These are phyloP conservation scores for Paramarasmius palmivorus DNA, from an alignment of 1,284 basidiomycete species.

Conservation along the genomic window DNA sequence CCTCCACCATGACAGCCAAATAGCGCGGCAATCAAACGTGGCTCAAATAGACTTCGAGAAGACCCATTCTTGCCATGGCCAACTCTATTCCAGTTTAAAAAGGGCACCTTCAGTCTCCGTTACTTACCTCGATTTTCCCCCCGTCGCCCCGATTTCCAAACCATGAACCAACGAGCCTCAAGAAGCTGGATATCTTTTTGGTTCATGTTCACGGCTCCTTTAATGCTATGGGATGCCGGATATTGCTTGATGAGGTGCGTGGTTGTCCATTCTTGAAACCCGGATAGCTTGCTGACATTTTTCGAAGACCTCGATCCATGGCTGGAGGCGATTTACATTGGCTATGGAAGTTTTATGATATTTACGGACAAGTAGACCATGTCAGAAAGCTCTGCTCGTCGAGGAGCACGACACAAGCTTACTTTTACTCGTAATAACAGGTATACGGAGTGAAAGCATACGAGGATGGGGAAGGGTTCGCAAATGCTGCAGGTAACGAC, in stretches of 20 bases:
- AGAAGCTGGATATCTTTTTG: constrained; percentile 15
- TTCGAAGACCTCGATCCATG: constrained; percentile 47
- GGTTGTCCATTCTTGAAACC: neutral
- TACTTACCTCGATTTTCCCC: neutral
- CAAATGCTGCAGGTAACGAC: constrained; percentile 47
- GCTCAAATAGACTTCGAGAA: constrained; percentile 13
- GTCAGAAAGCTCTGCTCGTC: constrained; percentile 22
- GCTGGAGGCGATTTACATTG: constrained; percentile 55
- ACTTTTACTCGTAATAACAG: constrained; percentile 21
- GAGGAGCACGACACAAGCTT: neutral
- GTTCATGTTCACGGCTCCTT: constrained; percentile 15
- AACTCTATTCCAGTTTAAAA: constrained; percentile 3
- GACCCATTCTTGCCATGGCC: neutral
- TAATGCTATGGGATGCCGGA: constrained; percentile 19
- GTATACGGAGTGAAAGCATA: constrained; percentile 49
- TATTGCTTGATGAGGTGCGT: constrained; percentile 18
- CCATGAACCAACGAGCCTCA: neutral
- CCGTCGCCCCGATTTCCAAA: neutral
- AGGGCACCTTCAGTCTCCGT: neutral
- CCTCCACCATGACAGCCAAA: neutral
- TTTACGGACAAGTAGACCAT: constrained; percentile 51
- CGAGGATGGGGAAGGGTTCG: constrained; percentile 53
- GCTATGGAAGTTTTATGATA: constrained; percentile 54
- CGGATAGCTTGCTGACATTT: neutral
- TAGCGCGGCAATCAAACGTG: constrained; percentile 15